Evolutionary conservation across 1,284 basidiomycete species (phyloP), one percentile per base, ranked within the genome.

Genomic region (Fomitopsis schrenkii): DNA sequence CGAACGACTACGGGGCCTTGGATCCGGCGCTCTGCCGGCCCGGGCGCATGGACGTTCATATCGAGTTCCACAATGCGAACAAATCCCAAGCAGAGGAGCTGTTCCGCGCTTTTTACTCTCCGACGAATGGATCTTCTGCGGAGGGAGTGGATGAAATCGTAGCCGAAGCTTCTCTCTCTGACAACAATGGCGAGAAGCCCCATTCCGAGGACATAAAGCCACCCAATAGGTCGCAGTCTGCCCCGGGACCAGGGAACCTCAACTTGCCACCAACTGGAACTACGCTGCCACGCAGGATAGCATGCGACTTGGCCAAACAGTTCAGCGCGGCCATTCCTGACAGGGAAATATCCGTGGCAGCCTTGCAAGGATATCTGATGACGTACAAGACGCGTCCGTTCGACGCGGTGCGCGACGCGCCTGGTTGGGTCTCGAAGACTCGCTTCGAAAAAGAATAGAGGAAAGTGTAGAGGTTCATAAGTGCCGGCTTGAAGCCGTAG

Each of bases 361-460:
- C 78, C 42, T 76, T 94, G 17, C 91, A 93, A 68, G 90, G 88
- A 2, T 90, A 86, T 70, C 71, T 93, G 57, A 88, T 93, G 86
- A 76, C 75, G 28, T 83, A 88, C 76, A 93, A 92, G 72, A 78
- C 76, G 14, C 74, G 80, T 0, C 89, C 91, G 2, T 74, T 76
- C 59, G 77, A 79, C 26, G 90, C 91, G 2, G 81, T 86, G 4
- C 70, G 76, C 22, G 61, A 67, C 7, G 66, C 68, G 1, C 61
- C 59, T 3, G 65, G 57, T 42, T 76, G 74, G 75, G 69, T 73
- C 28, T 30, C 48, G 8, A 15, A 50, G 28, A 15, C 30, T 15
- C 48, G 26, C 17, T 10, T 7, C 5, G 28, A 50, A 15, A 50
- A 8, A 40, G 38, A 35, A 33, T 22, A 7, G 15, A 33, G 28